These are phyloP conservation scores for Beauveria bassiana DNA, from an alignment of 2,329 filamentous ascomycete species.

Conservation along the genomic window DNA sequence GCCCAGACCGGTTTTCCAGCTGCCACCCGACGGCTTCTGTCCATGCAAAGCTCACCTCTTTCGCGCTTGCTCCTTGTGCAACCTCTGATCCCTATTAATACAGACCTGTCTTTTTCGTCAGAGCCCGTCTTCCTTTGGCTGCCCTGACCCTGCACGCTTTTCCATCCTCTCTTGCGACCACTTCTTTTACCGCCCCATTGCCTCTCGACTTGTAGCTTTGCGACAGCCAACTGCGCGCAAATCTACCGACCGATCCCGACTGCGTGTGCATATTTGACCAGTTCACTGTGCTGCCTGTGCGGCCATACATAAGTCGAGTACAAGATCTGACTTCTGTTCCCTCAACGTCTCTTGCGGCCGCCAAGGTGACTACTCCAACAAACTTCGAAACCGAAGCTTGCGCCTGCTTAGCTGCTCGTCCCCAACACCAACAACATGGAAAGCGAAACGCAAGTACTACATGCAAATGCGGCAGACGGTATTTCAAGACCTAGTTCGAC, in stretches of 20 bases:
- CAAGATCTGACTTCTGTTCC: not conserved
- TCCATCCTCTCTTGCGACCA: not conserved
- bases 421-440: conserved; percentile 30
- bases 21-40: not conserved
- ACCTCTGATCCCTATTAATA: not conserved
- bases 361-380: not conserved
- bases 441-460: conserved; percentile 33
- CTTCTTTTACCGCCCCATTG: not conserved
- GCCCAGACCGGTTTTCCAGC: not conserved
- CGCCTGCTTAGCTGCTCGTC: not conserved
- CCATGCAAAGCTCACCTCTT: not conserved
- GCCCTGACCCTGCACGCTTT: not conserved
- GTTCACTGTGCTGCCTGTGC: not conserved
- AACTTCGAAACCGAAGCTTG: not conserved
- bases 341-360: not conserved
- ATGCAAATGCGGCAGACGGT: conserved; percentile 35
- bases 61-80: not conserved
- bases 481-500: conserved; percentile 43
- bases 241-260: too few species aligned
- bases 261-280: not conserved
- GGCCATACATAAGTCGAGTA: not conserved
- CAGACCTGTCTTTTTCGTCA: not conserved
- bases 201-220: not conserved
- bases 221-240: not conserved
- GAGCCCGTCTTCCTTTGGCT: not conserved